A percentile compares a stretch with the other conserved stretches of the same genome.
Conservation (phyloP, 805 yeast genomes). For the Monosporozyma servazzii region DNA sequence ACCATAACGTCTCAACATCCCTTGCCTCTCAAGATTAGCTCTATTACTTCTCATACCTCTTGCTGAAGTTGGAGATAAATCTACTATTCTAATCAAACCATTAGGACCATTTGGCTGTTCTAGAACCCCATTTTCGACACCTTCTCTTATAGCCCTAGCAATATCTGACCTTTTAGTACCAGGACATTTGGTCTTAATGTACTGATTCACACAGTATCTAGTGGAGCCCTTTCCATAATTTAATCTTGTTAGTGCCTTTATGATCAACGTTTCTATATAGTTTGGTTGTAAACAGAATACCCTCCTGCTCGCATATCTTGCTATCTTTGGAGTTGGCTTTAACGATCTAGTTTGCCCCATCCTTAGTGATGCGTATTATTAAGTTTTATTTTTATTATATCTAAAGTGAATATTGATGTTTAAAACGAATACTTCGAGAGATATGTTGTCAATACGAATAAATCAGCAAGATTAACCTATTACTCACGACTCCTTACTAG, state of each 20-base stretch:
- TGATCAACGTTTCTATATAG: not conserved
- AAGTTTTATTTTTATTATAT: too few relatives aligned
- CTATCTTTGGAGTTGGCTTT: not conserved
- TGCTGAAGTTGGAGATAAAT: conserved; percentile 10
- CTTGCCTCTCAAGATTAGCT: conserved; percentile 2
- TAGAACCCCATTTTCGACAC: conserved; percentile 69
- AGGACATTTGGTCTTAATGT: conserved; percentile 36
- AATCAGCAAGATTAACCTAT: too few relatives aligned
- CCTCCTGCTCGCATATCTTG: not conserved
- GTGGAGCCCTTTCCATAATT: conserved; percentile 77
- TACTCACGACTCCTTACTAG: too few relatives aligned
- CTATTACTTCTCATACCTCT: conserved; percentile 3
- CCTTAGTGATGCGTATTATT: not conserved
- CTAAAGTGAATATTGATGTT: too few relatives aligned
- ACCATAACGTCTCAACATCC: conserved; percentile 1
- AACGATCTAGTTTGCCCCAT: not conserved
- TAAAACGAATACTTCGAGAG: too few relatives aligned
- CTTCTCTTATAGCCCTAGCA: conserved; percentile 60
- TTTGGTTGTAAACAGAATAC: not conserved
- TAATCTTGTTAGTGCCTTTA: conserved; percentile 25
- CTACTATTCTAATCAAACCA: conserved; percentile 62
- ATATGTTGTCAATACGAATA: too few relatives aligned
- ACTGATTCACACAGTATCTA: conserved; percentile 81
- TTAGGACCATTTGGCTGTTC: conserved; percentile 84
- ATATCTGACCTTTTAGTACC: conserved; percentile 22